phyloP scores from a whole-genome alignment of 768 basidiomycete genomes.

The Lanmaoa pseudosensibilis region DNA sequence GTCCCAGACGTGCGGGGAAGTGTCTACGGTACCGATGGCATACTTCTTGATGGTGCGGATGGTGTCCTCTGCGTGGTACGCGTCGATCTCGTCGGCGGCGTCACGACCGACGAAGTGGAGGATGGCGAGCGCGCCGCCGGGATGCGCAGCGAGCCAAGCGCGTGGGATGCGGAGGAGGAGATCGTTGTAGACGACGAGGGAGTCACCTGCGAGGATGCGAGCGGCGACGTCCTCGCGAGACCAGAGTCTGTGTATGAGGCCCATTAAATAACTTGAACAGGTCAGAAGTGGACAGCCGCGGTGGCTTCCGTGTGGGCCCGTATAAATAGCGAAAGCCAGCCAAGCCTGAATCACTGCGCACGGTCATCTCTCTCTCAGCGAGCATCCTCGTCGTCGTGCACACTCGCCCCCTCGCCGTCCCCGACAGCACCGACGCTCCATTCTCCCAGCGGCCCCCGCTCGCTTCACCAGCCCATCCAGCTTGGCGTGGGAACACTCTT shows the following conservation, averaged over 20 bases:
- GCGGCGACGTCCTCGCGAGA: conserved; percentile 59
- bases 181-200: conserved; percentile 70
- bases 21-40: conserved; percentile 66
- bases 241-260: conserved; percentile 34
- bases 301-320: conserved; percentile 4
- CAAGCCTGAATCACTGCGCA: not conserved
- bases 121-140: conserved; percentile 85
- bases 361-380: conserved; percentile 5
- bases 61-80: conserved; percentile 68
- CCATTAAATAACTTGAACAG: conserved; percentile 25
- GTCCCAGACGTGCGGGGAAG: conserved; percentile 54
- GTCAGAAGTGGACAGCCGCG: not conserved
- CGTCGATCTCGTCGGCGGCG: conserved; percentile 91
- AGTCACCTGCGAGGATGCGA: conserved; percentile 73
- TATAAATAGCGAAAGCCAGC: conserved; percentile 27
- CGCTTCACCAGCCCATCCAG: not conserved
- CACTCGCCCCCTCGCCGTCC: conserved; percentile 5
- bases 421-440: conserved; percentile 10
- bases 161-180: conserved; percentile 64
- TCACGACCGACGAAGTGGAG: conserved; percentile 96
- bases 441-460: not conserved
- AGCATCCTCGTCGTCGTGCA: conserved; percentile 4
- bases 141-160: conserved; percentile 82
- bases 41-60: conserved; percentile 42
- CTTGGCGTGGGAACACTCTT: conserved; percentile 27